Conservation (phyloP, 1,284 basidiomycete genomes). For the Pholiota adiposa region DNA sequence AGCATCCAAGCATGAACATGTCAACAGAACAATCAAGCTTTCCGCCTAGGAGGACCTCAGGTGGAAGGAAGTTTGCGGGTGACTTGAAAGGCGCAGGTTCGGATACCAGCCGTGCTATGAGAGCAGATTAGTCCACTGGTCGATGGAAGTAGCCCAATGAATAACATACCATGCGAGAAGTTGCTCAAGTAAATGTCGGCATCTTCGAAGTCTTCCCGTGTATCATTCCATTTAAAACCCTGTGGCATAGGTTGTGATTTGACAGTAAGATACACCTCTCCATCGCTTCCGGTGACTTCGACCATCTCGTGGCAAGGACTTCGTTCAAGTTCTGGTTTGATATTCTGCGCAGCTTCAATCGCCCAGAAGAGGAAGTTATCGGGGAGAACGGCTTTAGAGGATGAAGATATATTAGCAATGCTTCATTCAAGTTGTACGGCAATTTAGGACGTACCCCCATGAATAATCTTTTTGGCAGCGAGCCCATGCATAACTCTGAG, state of each 20-base stretch:
- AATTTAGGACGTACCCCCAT: conserved; percentile 9
- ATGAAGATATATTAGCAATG: too few species aligned
- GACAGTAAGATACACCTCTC: conserved; percentile 9
- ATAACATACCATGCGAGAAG: not conserved
- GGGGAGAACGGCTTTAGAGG: conserved; percentile 6
- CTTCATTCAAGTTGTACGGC: not conserved
- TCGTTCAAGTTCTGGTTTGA: conserved; percentile 8
- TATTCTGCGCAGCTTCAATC: conserved; percentile 4
- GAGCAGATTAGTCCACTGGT: not conserved
- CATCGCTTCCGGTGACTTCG: conserved; percentile 10
- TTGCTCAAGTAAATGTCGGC: not conserved
- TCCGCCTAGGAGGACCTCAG: conserved; percentile 2
- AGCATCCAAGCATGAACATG: conserved; percentile 2
- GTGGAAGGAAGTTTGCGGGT: conserved; percentile 5
- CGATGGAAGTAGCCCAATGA: not conserved
- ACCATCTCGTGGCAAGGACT: conserved; percentile 6
- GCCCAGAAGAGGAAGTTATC: conserved; percentile 18
- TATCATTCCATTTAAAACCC: conserved; percentile 10
- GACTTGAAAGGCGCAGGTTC: not conserved
- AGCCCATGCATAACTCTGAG: conserved; percentile 1
- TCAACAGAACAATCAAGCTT: conserved; percentile 1
- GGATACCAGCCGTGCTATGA: not conserved
- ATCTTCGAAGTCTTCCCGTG: conserved; percentile 7
- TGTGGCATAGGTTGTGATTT: conserved; percentile 15
- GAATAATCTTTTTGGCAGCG: conserved; percentile 7